Percentiles rank a stretch among this genome's conserved stretches.
These are phyloP conservation scores for Neofusicoccum laricinum DNA, from an alignment of 2,329 filamentous ascomycete species.

Conservation along the genomic window DNA sequence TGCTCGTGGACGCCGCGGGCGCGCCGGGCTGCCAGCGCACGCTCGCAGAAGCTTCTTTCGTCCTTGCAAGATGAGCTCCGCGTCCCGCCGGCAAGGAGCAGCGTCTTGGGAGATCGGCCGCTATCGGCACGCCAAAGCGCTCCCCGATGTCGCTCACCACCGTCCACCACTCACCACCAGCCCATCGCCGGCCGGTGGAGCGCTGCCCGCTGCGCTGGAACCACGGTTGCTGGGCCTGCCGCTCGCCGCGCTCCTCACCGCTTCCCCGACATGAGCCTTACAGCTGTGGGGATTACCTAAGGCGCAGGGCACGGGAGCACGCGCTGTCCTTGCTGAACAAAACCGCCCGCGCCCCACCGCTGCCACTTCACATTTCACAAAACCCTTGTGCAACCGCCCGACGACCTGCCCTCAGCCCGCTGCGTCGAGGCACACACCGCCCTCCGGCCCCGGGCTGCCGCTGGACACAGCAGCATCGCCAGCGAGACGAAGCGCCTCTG, in stretches of 20 bases:
- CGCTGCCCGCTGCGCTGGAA: neutral
- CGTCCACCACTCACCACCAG: constrained; percentile 1
- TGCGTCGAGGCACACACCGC: constrained; percentile 13
- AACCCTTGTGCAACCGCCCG: constrained; percentile 2
- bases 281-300: constrained; percentile 9
- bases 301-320: constrained; percentile 6
- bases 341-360: constrained; percentile 1
- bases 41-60: neutral
- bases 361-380: constrained; percentile 13
- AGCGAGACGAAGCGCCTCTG: neutral
- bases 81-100: neutral
- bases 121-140: neutral
- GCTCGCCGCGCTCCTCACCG: constrained; percentile 13
- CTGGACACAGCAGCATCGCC: neutral
- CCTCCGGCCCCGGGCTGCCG: neutral
- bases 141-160: constrained; percentile 10
- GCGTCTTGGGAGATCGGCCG: neutral
- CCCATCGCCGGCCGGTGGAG: neutral
- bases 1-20: neutral
- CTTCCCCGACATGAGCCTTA: constrained; percentile 7
- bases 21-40: neutral
- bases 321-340: constrained; percentile 12
- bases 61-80: neutral
- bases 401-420: neutral
- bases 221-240: neutral